Base-by-base conservation (phyloP, 257 asterid species). In the Fraxinus quadrangulata region DNA sequence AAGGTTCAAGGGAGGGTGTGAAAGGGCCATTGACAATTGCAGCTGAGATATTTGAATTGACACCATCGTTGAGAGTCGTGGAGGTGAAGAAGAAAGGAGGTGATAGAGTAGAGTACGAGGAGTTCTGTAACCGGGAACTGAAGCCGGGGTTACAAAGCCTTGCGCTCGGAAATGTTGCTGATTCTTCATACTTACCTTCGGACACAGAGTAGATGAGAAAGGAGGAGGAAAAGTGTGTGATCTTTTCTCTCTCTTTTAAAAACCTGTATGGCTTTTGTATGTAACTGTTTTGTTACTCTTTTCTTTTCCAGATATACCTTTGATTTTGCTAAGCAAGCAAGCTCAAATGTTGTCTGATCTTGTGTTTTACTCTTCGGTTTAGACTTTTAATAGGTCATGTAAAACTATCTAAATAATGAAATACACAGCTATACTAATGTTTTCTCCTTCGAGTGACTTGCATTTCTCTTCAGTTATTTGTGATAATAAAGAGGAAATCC, bases 121-220 rank as follows among this genome's bases (percentile, higher is more conserved):
- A 75, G n/a, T 82, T 82, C 19, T 82, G 71, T 70, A 79, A 75
- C 59, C 37, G 56, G 23, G 79, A 78, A 70, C 34, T 82, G 78
- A 78, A 75, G 80, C 85, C 85, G 1, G 97, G 96, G 24, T 71
- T 94, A 85, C 91, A 74, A 78, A 88, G 90, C 84, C 92, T 94
- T 31, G 16, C 56, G 47, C 37, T 14, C 49, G 90, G 78, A 69
- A 75, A 19, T 76, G 84, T 70, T 56, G 80, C 79, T 36, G 81
- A 77, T 33, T 76, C 85, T 70, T 79, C 89, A 39, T 68, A 79
- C 83, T 83, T 88, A 81, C 92, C 91, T 70, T 91, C 91, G 10
- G 90, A 87, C 75, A 75, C 89, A 13, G 97, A 90, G 71, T 86
- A 85, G 84, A 81, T 24, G 13, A 71, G 70, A 77, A 45, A 71